Percentiles rank a stretch among this genome's conserved stretches.
These are phyloP conservation scores for Suillus luteus DNA, from an alignment of 768 basidiomycete species.

Conservation along the genomic window DNA sequence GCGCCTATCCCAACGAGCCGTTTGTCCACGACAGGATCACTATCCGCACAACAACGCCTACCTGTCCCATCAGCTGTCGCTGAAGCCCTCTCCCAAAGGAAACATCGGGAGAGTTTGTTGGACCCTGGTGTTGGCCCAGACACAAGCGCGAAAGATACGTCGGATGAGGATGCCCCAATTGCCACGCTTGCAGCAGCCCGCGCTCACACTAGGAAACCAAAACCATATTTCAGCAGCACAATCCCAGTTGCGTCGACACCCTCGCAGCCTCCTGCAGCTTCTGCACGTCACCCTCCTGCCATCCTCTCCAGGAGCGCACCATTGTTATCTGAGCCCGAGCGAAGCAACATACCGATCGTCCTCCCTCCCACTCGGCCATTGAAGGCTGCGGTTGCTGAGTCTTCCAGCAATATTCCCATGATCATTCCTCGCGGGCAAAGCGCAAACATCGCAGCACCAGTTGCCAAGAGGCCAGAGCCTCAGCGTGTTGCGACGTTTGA, in stretches of 20 bases:
- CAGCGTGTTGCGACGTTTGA: conserved; percentile 78
- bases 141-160: conserved; percentile 33
- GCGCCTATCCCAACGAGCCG: conserved; percentile 74
- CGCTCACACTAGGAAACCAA: conserved; percentile 23
- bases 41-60: conserved; percentile 38
- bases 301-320: conserved; percentile 27
- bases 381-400: conserved; percentile 36
- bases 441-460: conserved; percentile 33
- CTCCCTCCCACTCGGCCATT: conserved; percentile 33
- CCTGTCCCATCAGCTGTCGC: conserved; percentile 72
- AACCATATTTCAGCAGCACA: conserved; percentile 20
- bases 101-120: conserved; percentile 69
- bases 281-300: conserved; percentile 23
- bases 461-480: conserved; percentile 50
- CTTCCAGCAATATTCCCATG: conserved; percentile 41
- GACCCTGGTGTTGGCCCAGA: conserved; percentile 40
- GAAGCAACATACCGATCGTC: conserved; percentile 34
- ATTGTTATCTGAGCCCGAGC: conserved; percentile 18
- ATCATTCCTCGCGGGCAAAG: conserved; percentile 47
- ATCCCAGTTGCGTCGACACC: conserved; percentile 28
- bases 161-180: conserved; percentile 39
- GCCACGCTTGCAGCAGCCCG: conserved; percentile 19
- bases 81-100: conserved; percentile 72
- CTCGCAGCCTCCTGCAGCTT: conserved; percentile 32
- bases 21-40: conserved; percentile 29